These are phyloP conservation scores for Mrakia hoshinonis DNA, from an alignment of 768 basidiomycete genomes.

Conservation along the genomic window DNA sequence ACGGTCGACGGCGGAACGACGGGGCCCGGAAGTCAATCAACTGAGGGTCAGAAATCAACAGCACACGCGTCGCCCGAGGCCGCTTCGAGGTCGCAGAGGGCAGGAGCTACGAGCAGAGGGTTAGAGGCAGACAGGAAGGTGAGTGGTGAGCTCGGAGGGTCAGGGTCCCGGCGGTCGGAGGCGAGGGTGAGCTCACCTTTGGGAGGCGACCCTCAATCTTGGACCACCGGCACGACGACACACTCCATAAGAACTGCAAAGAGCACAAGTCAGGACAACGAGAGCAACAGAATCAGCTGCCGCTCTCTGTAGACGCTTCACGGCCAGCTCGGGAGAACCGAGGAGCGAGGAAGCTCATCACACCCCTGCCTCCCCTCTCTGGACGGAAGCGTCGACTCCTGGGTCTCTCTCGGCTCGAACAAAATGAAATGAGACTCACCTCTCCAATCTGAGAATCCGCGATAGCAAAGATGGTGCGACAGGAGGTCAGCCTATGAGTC, in stretches of 20 bases:
- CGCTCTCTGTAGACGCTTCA: too few relatives aligned
- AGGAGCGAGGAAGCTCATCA: neutral
- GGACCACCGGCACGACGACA: slow-evolving; percentile 22
- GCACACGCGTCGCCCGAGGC: slow-evolving; percentile 49
- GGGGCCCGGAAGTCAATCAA: slow-evolving; percentile 70
- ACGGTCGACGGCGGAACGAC: slow-evolving; percentile 48
- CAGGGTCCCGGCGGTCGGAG: neutral
- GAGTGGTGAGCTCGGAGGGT: neutral
- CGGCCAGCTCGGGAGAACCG: too few relatives aligned
- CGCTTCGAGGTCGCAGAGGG: neutral
- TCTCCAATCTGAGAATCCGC: slow-evolving; percentile 17
- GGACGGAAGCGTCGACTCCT: neutral
- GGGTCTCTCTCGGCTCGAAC: neutral
- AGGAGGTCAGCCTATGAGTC: neutral
- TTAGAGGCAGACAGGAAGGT: neutral
- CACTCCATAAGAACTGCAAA: slow-evolving; percentile 28
- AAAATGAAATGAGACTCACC: neutral
- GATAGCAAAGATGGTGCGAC: neutral
- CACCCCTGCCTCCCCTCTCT: neutral
- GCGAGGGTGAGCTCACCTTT: neutral
- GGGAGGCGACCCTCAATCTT: slow-evolving; percentile 15
- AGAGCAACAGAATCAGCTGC: neutral
- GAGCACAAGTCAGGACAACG: neutral
- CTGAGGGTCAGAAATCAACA: slow-evolving; percentile 84
- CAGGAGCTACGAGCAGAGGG: neutral